A percentile compares a stretch with the other conserved stretches of the same genome.
These are phyloP conservation scores for Cystoderma amianthinum DNA, from an alignment of 768 basidiomycete genomes.

Conservation along the genomic window DNA sequence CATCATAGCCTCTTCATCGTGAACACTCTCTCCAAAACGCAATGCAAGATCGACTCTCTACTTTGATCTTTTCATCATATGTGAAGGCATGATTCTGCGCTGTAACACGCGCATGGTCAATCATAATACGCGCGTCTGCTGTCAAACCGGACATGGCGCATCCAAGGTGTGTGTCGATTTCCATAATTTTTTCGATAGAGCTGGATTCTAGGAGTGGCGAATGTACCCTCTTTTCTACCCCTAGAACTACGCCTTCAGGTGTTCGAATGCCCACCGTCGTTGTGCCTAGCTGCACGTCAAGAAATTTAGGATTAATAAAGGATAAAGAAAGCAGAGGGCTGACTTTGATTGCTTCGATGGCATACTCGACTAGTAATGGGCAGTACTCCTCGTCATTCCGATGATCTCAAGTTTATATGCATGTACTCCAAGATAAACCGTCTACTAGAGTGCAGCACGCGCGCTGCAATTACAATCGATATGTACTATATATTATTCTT, in stretches of 20 bases:
- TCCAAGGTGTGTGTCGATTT: conserved; percentile 93
- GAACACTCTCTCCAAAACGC: conserved; percentile 97
- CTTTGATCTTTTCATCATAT: conserved; percentile 94
- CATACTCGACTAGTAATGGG: conserved; percentile 80
- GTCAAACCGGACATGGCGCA: conserved; percentile 98
- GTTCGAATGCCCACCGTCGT: conserved; percentile 96
- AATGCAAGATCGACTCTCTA: conserved; percentile 96
- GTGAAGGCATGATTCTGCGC: conserved; percentile 94
- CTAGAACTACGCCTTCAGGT: conserved; percentile 84
- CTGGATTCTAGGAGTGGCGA: conserved; percentile 91
- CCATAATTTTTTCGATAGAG: conserved; percentile 99
- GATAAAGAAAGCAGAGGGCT: conserved; percentile 2
- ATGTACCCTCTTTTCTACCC: conserved; percentile 97
- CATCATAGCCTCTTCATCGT: conserved; percentile 99
- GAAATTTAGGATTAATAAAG: background rate
- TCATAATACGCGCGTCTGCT: conserved; percentile 98
- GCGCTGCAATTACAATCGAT: no score
- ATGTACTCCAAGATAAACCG: no score
- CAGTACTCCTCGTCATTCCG: no score
- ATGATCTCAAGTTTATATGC: no score
- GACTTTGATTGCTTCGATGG: conserved; percentile 98
- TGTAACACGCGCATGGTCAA: conserved; percentile 98
- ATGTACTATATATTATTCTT: no score
- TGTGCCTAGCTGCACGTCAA: conserved; percentile 75
- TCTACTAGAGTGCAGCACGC: no score